These are phyloP conservation scores for Amanita exitialis DNA, from an alignment of 768 basidiomycete genomes.

Conservation along the genomic window DNA sequence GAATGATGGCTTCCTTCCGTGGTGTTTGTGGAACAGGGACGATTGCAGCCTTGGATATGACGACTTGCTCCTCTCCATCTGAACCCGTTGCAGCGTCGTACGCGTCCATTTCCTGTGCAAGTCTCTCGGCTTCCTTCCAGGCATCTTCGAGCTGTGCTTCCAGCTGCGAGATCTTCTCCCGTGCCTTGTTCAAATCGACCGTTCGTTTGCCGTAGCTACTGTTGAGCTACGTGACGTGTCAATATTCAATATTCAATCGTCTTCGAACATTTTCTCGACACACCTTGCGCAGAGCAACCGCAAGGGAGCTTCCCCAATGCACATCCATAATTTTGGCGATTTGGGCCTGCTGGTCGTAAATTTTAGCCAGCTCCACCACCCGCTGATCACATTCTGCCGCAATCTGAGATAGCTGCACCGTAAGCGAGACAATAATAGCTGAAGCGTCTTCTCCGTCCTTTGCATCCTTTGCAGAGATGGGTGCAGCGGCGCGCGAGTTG, in stretches of 20 bases:
- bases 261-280: slow-evolving; percentile 2
- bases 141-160: slow-evolving; percentile 71
- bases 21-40: slow-evolving; percentile 26
- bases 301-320: slow-evolving; percentile 70
- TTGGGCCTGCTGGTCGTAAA: slow-evolving; percentile 56
- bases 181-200: slow-evolving; percentile 40
- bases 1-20: slow-evolving; percentile 8
- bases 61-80: slow-evolving; percentile 24
- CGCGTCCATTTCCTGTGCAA: slow-evolving; percentile 66
- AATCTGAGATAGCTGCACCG: slow-evolving; percentile 50
- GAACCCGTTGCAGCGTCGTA: slow-evolving; percentile 28
- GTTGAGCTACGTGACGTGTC: slow-evolving; percentile 36
- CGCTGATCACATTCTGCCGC: slow-evolving; percentile 48
- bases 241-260: background rate
- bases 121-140: slow-evolving; percentile 67
- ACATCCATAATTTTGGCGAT: slow-evolving; percentile 48
- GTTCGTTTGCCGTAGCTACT: slow-evolving; percentile 60
- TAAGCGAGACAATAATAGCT: slow-evolving; percentile 29
- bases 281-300: slow-evolving; percentile 67
- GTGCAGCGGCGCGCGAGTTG: slow-evolving; percentile 35
- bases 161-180: slow-evolving; percentile 40
- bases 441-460: slow-evolving; percentile 27
- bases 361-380: slow-evolving; percentile 44
- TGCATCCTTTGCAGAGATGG: slow-evolving; percentile 20
- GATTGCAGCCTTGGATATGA: slow-evolving; percentile 39